A percentile compares a stretch with the other conserved stretches of the same genome.
phyloP scores from a whole-genome alignment of 768 basidiomycete genomes.

The Kwoniella dejecticola region DNA sequence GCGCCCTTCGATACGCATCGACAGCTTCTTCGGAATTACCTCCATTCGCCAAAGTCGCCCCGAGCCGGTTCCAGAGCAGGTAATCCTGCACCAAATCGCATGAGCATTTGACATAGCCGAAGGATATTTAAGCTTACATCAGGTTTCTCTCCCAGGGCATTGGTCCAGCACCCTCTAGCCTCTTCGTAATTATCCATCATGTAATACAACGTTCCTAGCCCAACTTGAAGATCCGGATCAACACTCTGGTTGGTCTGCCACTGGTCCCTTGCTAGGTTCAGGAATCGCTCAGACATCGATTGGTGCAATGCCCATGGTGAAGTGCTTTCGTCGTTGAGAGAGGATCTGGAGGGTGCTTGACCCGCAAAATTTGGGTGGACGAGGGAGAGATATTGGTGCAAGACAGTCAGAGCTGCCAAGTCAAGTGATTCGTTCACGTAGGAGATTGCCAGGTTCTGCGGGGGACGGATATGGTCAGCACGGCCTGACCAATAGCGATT shows the following conservation, averaged over 20 bases:
- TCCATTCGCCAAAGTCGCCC: conserved; percentile 91
- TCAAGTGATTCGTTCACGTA: conserved; percentile 95
- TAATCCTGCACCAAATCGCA: conserved; percentile 66
- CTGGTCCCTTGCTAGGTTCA: conserved; percentile 78
- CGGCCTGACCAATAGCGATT: background rate
- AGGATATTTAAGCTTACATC: conserved; percentile 59
- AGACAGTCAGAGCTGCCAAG: conserved; percentile 76
- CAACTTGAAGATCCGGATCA: conserved; percentile 91
- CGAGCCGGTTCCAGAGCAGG: conserved; percentile 90
- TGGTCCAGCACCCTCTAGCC: conserved; percentile 92
- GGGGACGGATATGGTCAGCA: background rate
- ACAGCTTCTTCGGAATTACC: conserved; percentile 89
- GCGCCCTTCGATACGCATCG: conserved; percentile 75
- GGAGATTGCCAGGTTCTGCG: conserved; percentile 94
- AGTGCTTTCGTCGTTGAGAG: conserved; percentile 17
- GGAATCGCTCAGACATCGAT: conserved; percentile 77
- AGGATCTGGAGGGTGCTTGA: conserved; percentile 51
- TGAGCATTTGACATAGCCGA: too few relatives aligned
- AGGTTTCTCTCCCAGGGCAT: conserved; percentile 76
- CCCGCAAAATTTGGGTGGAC: conserved; percentile 60
- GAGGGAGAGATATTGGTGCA: conserved; percentile 82
- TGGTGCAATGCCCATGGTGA: conserved; percentile 77
- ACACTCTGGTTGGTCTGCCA: conserved; percentile 65
- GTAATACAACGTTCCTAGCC: conserved; percentile 89
- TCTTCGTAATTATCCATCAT: conserved; percentile 80